These are phyloP conservation scores for Mortierella sp. DNA, from an alignment of 371 early-diverging fungal genomes.

Conservation along the genomic window DNA sequence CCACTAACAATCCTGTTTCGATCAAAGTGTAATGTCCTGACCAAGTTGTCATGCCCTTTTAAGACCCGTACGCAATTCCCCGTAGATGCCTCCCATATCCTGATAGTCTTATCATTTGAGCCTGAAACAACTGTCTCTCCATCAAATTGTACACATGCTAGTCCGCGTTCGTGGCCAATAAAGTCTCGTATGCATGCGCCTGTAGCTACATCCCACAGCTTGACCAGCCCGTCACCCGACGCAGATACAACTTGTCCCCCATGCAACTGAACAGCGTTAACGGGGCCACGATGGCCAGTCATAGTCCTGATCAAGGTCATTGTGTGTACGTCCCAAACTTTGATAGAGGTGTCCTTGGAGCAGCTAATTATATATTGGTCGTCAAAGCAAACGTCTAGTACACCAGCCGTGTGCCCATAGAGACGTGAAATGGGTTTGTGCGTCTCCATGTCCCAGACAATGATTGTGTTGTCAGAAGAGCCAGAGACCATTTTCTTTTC, in stretches of 20 bases:
- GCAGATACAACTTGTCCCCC: conserved; percentile 83
- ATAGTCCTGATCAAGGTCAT: conserved; percentile 73
- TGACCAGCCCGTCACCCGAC: conserved; percentile 87
- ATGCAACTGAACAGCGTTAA: conserved; percentile 88
- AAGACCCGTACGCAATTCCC: conserved; percentile 82
- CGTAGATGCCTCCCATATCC: conserved; percentile 93
- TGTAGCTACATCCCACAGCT: conserved; percentile 86
- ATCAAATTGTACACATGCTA: conserved; percentile 95
- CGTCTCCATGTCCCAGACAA: conserved; percentile 87
- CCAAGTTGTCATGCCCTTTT: conserved; percentile 90
- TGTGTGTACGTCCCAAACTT: conserved; percentile 81
- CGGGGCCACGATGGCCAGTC: conserved; percentile 86
- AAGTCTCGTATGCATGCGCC: conserved; percentile 77
- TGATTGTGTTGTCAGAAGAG: conserved; percentile 89
- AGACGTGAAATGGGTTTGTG: conserved; percentile 61
- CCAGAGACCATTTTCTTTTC: conserved; percentile 87
- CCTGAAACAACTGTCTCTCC: conserved; percentile 92
- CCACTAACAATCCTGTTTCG: conserved; percentile 81
- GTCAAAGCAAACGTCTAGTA: conserved; percentile 86
- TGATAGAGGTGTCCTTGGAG: conserved; percentile 93
- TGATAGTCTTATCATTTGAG: conserved; percentile 94
- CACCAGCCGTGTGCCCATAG: conserved; percentile 80
- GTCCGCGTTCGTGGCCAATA: conserved; percentile 82
- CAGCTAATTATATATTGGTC: conserved; percentile 84
- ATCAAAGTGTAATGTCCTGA: conserved; percentile 88